Conservation (phyloP, 371 early-diverging fungal genomes). For the Apophysomyces ossiformis region DNA sequence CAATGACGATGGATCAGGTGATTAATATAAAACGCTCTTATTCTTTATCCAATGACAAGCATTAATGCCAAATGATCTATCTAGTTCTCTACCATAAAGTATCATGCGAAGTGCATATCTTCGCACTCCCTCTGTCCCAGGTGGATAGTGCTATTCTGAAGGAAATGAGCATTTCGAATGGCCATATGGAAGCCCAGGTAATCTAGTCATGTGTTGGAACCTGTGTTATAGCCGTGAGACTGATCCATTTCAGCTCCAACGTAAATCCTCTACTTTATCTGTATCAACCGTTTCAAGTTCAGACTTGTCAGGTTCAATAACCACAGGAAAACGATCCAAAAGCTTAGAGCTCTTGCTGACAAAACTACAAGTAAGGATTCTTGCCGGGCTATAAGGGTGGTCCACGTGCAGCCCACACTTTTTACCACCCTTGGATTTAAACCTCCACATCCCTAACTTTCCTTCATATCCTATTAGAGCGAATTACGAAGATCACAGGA, state of each 20-base stretch:
- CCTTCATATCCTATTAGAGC: constrained; percentile 14
- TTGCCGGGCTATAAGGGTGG: constrained; percentile 3
- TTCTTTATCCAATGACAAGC: not conserved
- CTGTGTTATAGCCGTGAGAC: not conserved
- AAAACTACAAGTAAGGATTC: constrained; percentile 37
- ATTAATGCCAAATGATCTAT: not conserved
- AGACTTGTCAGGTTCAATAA: constrained; percentile 5
- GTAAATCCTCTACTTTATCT: constrained; percentile 22
- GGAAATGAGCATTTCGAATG: constrained; percentile 25
- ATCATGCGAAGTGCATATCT: constrained; percentile 59
- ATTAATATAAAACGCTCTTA: not conserved
- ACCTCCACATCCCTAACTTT: not conserved
- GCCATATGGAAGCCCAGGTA: constrained; percentile 13
- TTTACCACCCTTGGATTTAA: constrained; percentile 4
- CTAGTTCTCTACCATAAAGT: constrained; percentile 76
- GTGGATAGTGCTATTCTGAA: constrained; percentile 36
- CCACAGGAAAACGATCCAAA: constrained; percentile 17
- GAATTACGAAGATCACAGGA: constrained; percentile 44
- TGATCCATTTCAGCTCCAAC: constrained; percentile 12
- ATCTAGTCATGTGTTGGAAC: not conserved
- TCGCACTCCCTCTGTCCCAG: constrained; percentile 42
- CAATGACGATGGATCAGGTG: constrained; percentile 62
- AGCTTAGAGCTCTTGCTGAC: constrained; percentile 34
- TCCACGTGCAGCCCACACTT: constrained; percentile 3
- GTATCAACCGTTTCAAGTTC: constrained; percentile 18